phyloP scores from a whole-genome alignment of 2,329 filamentous ascomycete species.

The Penicillium corylophilum region DNA sequence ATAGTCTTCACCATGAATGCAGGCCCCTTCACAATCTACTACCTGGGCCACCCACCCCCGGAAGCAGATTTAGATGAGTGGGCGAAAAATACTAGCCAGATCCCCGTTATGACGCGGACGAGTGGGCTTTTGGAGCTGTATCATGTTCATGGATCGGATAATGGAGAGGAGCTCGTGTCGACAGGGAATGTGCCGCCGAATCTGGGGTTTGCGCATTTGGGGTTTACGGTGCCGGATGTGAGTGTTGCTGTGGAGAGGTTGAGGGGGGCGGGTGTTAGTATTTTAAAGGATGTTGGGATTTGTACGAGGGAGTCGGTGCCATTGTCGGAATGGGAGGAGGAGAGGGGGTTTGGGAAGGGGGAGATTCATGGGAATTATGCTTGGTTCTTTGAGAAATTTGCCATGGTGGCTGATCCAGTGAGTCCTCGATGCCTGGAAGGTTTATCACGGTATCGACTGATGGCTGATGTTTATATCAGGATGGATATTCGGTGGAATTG shows the following conservation, averaged over 20 bases:
- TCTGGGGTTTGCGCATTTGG: slow-evolving; percentile 40
- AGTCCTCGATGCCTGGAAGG: slow-evolving; percentile 14
- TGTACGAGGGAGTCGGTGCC: slow-evolving; percentile 30
- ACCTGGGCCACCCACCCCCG: slow-evolving; percentile 38
- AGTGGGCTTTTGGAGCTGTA: slow-evolving; percentile 39
- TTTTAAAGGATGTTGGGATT: slow-evolving; percentile 38
- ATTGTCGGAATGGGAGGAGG: slow-evolving; percentile 36
- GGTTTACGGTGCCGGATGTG: slow-evolving; percentile 42
- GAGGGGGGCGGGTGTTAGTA: slow-evolving; percentile 27
- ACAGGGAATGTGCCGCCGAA: slow-evolving; percentile 37
- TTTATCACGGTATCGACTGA: too few relatives aligned
- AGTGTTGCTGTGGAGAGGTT: slow-evolving; percentile 30
- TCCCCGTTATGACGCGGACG: slow-evolving; percentile 29
- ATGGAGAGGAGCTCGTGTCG: slow-evolving; percentile 12
- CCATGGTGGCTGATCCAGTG: slow-evolving; percentile 42
- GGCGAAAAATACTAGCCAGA: slow-evolving; percentile 28
- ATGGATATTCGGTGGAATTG: slow-evolving; percentile 37
- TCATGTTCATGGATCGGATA: slow-evolving; percentile 39
- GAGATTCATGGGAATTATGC: slow-evolving; percentile 37
- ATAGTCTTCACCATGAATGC: slow-evolving; percentile 41
- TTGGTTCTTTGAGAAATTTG: slow-evolving; percentile 37
- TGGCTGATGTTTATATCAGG: slow-evolving; percentile 21
- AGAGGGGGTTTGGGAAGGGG: slow-evolving; percentile 31
- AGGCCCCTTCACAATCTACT: slow-evolving; percentile 43
- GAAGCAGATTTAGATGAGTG: slow-evolving; percentile 31